These are phyloP conservation scores for Fusarium bulbicola DNA, from an alignment of 2,329 filamentous ascomycete genomes.

Conservation along the genomic window DNA sequence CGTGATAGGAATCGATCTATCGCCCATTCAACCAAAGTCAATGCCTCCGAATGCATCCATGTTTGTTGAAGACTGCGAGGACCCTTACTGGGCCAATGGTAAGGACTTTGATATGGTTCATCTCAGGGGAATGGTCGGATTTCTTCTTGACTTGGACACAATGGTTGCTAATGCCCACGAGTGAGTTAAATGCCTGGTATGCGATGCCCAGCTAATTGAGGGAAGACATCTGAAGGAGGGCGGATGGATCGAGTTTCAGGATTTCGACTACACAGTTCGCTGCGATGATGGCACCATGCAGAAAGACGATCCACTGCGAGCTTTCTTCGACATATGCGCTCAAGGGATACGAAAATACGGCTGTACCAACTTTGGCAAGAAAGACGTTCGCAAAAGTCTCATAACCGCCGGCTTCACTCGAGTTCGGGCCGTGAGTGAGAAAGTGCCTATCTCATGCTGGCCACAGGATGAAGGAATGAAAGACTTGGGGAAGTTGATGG, in stretches of 20 bases:
- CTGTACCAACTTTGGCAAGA: constrained; percentile 49
- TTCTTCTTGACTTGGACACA: constrained; percentile 60
- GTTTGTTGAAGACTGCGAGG: constrained; percentile 68
- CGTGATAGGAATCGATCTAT: constrained; percentile 54
- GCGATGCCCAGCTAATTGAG: constrained; percentile 4
- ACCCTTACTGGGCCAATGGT: constrained; percentile 65
- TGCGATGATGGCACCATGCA: constrained; percentile 58
- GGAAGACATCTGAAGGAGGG: constrained; percentile 54
- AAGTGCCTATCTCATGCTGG: constrained; percentile 59
- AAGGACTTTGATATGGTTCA: constrained; percentile 65
- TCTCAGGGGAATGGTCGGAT: constrained; percentile 59
- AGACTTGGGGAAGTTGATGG: constrained; percentile 56
- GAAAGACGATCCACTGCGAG: constrained; percentile 49
- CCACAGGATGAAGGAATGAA: constrained; percentile 51
- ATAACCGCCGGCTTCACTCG: constrained; percentile 55
- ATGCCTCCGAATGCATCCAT: constrained; percentile 70
- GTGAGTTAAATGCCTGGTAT: constrained; percentile 34
- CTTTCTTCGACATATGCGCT: constrained; percentile 47
- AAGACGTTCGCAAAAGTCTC: constrained; percentile 49
- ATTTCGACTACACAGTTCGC: constrained; percentile 52
- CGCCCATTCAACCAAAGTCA: constrained; percentile 57
- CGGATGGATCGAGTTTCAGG: constrained; percentile 63
- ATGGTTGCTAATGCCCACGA: constrained; percentile 54
- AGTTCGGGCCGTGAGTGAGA: constrained; percentile 53
- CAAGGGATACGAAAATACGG: constrained; percentile 49